Base-by-base conservation (phyloP, 2,329 filamentous ascomycete genomes). In the Colletotrichum caudatum region DNA sequence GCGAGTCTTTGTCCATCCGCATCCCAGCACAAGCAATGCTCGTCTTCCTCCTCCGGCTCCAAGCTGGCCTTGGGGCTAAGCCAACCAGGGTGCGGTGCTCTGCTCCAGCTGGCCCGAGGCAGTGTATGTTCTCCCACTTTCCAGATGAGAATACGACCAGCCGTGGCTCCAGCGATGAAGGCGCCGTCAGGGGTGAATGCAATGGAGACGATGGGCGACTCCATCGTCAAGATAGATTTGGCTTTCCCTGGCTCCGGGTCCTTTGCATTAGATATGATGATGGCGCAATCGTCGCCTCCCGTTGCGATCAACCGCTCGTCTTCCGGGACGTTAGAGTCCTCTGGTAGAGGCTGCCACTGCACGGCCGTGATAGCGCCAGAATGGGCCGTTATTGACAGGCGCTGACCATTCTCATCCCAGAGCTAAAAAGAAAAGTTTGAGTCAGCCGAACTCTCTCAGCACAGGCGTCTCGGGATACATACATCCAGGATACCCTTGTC, bases 1-100 rank as follows among this genome's bases (percentile, higher is more conserved):
- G 89, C 89, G 69, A 92, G 81, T 75, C 88, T 90, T 73, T 89
- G 86, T 6, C 90, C 90, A 62, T 86, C 85, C 5, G 86, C 82
- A 79, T 91, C 89, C 90, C 90, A 92, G 74, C 85, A 86, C 23
- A 91, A 77, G 66, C 87, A 90, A 75, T 91, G 87, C 72, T 88
- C 86, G 57, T 90, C 87, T 74, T 90, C 89, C 56, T 90, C 89
- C 29, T 90, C 88, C 0, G 82, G 77, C 33, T 87, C 86, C 8
- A 84, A 82, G 46, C 83, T 85, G 57, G 83, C 83, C 75, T 85
- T 87, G 26, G 89, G 89, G 71, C 86, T 91, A 41, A 87, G 81
- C 87, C 88, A 90, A 5, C 88, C 89, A 0, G 84, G 81, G 74
- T 90, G 87, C 12, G 85, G 81, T 35, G 83, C 81, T 72, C 87